phyloP scores from a whole-genome alignment of 164 flowering plant species.

The Saururus chinensis region DNA sequence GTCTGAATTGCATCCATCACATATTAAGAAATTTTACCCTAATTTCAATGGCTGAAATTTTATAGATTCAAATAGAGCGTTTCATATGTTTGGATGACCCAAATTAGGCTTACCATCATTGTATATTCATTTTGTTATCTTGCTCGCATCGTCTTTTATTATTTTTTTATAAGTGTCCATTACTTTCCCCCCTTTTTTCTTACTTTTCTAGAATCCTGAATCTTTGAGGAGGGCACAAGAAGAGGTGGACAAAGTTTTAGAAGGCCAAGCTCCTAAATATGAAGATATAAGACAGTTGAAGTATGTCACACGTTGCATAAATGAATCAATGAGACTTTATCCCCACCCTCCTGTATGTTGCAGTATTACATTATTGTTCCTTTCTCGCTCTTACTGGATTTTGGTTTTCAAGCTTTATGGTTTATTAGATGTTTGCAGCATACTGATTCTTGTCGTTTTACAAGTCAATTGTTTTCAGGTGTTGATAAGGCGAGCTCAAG shows the following conservation, averaged over 20 bases:
- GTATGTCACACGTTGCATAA: slow-evolving; percentile 71
- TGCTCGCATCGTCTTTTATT: neutral
- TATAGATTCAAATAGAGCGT: no score
- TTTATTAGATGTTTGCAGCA: neutral
- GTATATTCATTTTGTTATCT: neutral
- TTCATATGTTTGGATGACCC: no score
- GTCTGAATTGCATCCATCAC: no score
- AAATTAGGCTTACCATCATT: no score
- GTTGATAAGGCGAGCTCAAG: slow-evolving; percentile 75
- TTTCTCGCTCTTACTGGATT: neutral
- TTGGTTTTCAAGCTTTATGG: neutral
- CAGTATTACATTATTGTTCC: neutral
- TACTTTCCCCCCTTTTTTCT: neutral
- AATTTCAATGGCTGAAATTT: no score
- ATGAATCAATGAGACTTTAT: slow-evolving; percentile 80
- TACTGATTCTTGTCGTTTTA: neutral
- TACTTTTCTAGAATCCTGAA: slow-evolving; percentile 33
- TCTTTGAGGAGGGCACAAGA: slow-evolving; percentile 64
- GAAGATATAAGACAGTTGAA: slow-evolving; percentile 76
- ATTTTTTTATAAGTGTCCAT: neutral
- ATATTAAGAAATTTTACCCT: no score
- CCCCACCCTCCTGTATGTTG: slow-evolving; percentile 96
- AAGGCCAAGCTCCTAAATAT: slow-evolving; percentile 62
- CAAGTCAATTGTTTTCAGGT: slow-evolving; percentile 34
- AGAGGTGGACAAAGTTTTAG: slow-evolving; percentile 78